These are phyloP conservation scores for Knoxia roxburghii DNA, from an alignment of 257 asterid genomes.

Conservation along the genomic window DNA sequence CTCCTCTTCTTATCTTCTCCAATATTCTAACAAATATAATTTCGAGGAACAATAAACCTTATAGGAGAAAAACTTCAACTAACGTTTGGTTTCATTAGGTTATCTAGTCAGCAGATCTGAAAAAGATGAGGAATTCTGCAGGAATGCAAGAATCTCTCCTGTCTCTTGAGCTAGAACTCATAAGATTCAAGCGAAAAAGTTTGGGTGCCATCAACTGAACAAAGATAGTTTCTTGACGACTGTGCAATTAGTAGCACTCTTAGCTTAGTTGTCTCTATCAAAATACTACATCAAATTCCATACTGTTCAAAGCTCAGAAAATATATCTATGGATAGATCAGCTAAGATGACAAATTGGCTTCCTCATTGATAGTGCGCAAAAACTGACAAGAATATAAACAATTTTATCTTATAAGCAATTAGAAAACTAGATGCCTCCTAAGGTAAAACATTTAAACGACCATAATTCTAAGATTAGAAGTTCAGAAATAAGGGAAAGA, in stretches of 20 bases:
- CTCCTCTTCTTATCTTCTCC: background rate
- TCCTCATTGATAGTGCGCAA: background rate
- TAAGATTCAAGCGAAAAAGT: background rate
- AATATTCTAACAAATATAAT: too few relatives aligned
- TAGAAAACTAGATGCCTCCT: background rate
- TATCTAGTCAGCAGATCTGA: background rate
- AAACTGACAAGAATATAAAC: too few relatives aligned
- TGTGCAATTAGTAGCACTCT: background rate
- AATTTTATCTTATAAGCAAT: background rate
- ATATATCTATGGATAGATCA: background rate
- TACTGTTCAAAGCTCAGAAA: background rate
- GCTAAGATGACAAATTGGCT: background rate
- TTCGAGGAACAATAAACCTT: too few relatives aligned
- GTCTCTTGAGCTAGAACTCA: background rate
- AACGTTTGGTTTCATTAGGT: background rate
- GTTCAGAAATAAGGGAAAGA: too few relatives aligned
- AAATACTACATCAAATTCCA: background rate
- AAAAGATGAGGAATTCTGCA: background rate
- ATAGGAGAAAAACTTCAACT: background rate
- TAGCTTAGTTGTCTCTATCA: background rate
- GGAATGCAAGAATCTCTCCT: background rate
- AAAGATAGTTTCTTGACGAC: background rate
- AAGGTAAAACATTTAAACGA: background rate
- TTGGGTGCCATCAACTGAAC: background rate
- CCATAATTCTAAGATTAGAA: background rate